Conservation (phyloP, 2,329 filamentous ascomycete species). For the Cercospora sp. region DNA sequence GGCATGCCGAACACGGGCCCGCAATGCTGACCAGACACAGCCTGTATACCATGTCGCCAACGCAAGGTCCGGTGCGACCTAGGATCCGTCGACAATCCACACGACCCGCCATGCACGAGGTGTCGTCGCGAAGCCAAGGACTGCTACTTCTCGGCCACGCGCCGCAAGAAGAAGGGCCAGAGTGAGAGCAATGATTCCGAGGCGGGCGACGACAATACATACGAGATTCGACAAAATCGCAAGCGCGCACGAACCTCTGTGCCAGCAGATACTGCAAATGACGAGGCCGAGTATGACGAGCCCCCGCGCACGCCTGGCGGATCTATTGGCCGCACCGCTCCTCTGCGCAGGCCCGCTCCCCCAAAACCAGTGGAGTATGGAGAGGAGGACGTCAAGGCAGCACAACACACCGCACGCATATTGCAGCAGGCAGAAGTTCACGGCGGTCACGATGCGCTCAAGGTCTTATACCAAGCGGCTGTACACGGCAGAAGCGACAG, state of each 20-base stretch:
- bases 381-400: conserved; percentile 59
- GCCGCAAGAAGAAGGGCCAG: conserved; percentile 81
- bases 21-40: conserved; percentile 33
- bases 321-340: conserved; percentile 64
- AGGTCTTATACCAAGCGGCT: conserved; percentile 85
- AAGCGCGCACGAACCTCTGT: conserved; percentile 56
- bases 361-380: conserved; percentile 38
- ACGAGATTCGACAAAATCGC: conserved; percentile 70
- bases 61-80: conserved; percentile 61
- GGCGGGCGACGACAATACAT: conserved; percentile 55
- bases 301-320: conserved; percentile 66
- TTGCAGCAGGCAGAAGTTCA: conserved; percentile 70
- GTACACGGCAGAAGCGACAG: conserved; percentile 50
- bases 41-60: conserved; percentile 57
- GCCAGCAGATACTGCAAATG: conserved; percentile 42
- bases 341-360: conserved; percentile 62
- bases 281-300: conserved; percentile 54
- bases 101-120: conserved; percentile 89
- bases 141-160: conserved; percentile 93
- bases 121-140: conserved; percentile 94
- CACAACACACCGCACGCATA: conserved; percentile 60
- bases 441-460: conserved; percentile 87
- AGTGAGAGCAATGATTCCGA: conserved; percentile 44
- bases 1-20: not conserved
- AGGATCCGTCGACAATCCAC: conserved; percentile 83